Conservation (phyloP, 1,284 basidiomycete genomes). For the Limonomyces culmigenus region DNA sequence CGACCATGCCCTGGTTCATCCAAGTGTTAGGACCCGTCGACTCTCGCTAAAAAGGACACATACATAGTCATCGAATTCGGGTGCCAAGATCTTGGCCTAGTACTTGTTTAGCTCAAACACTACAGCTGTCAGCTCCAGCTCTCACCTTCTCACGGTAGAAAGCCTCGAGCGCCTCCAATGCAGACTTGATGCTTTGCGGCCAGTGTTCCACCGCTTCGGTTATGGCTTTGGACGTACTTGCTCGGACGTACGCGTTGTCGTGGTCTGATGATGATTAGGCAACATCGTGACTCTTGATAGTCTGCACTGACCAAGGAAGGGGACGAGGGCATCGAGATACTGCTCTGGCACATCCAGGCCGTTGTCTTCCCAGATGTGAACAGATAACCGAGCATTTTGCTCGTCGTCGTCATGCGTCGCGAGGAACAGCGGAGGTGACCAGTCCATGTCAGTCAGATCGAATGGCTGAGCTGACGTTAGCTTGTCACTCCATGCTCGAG, state of each 20-base stretch:
- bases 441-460: conserved; percentile 89
- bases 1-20: conserved; percentile 73
- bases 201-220: conserved; percentile 65
- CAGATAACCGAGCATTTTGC: conserved; percentile 75
- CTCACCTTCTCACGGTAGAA: conserved; percentile 73
- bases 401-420: conserved; percentile 87
- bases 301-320: conserved; percentile 51
- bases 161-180: conserved; percentile 37
- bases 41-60: conserved; percentile 12
- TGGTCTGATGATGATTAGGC: conserved; percentile 35
- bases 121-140: neutral
- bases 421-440: conserved; percentile 82
- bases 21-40: no score
- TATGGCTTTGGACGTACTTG: conserved; percentile 57
- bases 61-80: conserved; percentile 83
- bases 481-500: no score
- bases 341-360: conserved; percentile 76
- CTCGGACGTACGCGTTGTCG: conserved; percentile 68
- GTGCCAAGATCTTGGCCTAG: conserved; percentile 71
- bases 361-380: conserved; percentile 90
- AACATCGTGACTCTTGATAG: neutral
- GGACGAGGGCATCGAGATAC: conserved; percentile 48
- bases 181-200: conserved; percentile 41
- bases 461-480: conserved; percentile 43
- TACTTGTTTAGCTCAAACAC: conserved; percentile 3